These are phyloP conservation scores for Diaporthe velutina DNA, from an alignment of 2,329 filamentous ascomycete genomes.

Conservation along the genomic window DNA sequence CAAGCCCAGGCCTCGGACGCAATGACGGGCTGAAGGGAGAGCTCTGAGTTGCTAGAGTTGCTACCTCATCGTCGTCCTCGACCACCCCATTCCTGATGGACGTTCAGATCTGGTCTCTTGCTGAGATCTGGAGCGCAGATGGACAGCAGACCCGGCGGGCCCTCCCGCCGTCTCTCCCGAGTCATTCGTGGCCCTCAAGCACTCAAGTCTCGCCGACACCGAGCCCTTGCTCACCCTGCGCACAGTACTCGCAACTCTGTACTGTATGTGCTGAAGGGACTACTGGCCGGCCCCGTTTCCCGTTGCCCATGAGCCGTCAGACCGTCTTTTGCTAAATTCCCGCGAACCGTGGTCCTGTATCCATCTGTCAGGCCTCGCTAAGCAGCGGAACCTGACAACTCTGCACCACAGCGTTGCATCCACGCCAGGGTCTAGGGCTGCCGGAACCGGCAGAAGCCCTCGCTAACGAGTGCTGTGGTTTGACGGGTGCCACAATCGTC, in stretches of 20 bases:
- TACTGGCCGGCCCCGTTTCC: conserved; percentile 35
- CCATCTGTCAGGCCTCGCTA: conserved; percentile 36
- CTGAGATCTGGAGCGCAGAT: conserved; percentile 34
- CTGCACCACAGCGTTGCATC: conserved; percentile 31
- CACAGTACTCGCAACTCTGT: conserved; percentile 18
- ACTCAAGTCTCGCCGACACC: conserved; percentile 18
- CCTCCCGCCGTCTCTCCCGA: conserved; percentile 29
- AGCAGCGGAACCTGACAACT: conserved; percentile 30
- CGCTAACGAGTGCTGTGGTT: conserved; percentile 16
- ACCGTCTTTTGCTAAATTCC: conserved; percentile 39
- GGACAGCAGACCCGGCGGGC: conserved; percentile 29
- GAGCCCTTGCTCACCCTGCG: conserved; percentile 5
- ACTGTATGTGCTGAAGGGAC: conserved; percentile 6
- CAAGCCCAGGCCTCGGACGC: conserved; percentile 9
- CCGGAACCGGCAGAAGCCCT: conserved; percentile 31
- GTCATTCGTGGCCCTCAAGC: conserved; percentile 33
- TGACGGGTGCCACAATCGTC: conserved; percentile 25
- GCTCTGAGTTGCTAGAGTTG: background rate
- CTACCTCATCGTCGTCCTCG: background rate
- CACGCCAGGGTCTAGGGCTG: conserved; percentile 23
- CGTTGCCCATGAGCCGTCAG: conserved; percentile 38
- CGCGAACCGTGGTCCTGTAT: conserved; percentile 30
- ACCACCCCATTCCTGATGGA: conserved; percentile 18
- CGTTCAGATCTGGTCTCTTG: conserved; percentile 29
- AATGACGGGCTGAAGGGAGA: background rate